phyloP scores from a whole-genome alignment of 179 eudicot species.

The Silene coronaria region DNA sequence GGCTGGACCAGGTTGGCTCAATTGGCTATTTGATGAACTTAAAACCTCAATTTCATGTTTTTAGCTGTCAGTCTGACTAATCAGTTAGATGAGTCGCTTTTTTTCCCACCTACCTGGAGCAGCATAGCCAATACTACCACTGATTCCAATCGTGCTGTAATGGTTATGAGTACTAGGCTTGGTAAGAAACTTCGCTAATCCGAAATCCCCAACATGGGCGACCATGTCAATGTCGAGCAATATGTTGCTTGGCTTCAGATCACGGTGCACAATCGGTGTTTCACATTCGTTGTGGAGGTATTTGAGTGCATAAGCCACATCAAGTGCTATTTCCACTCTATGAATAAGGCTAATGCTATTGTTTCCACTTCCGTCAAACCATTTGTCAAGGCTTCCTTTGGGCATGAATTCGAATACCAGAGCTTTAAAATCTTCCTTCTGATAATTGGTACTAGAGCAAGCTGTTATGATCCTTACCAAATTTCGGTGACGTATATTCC shows the following conservation, averaged over 20 bases:
- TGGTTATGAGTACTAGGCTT: neutral
- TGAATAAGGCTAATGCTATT: neutral
- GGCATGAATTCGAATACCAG: constrained; percentile 3
- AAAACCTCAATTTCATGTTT: no score
- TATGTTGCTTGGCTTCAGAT: constrained; percentile 10
- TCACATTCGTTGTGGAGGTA: constrained; percentile 6
- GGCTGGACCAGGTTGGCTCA: no score
- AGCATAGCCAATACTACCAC: constrained; percentile 13
- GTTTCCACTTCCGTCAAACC: constrained; percentile 2
- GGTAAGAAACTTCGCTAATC: constrained; percentile 7
- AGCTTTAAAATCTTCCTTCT: constrained; percentile 1
- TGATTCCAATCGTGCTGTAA: neutral
- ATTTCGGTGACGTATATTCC: constrained; percentile 11
- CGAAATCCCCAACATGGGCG: constrained; percentile 13
- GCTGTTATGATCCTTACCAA: constrained; percentile 4
- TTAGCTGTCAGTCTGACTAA: neutral
- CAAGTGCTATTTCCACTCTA: constrained; percentile 4
- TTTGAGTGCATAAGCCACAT: constrained; percentile 8
- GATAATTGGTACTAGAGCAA: constrained; percentile 7
- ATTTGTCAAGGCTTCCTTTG: constrained; percentile 1
- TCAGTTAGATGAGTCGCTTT: neutral
- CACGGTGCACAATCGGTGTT: constrained; percentile 13
- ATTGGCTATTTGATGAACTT: no score
- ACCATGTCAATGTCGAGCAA: constrained; percentile 13
- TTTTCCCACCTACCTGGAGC: constrained; percentile 1